Evolutionary conservation across 208 protist genomes (phyloP).

Genomic region (Tritrichomonas foetus): DNA sequence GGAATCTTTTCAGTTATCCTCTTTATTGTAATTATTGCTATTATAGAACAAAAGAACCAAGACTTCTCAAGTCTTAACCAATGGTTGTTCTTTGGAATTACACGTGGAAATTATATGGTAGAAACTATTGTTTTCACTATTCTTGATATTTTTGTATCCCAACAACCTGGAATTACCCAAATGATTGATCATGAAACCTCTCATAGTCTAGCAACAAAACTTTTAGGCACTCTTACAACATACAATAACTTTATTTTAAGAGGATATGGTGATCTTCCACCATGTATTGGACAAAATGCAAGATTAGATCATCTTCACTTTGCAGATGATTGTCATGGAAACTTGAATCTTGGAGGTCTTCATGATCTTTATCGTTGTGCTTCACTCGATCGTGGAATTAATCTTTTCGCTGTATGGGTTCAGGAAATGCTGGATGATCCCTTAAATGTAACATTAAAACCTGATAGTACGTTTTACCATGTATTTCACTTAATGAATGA

Average conservation of each 20-base stretch:
- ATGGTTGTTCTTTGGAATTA: neutral
- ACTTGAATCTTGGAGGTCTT: neutral
- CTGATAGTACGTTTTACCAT: neutral
- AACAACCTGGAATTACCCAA: neutral
- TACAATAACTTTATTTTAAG: neutral
- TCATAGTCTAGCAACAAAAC: neutral
- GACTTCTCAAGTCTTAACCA: neutral
- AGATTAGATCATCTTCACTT: neutral
- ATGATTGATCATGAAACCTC: neutral
- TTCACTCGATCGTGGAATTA: neutral
- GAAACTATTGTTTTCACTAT: neutral
- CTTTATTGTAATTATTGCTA: neutral
- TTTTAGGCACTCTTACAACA: neutral
- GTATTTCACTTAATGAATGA: neutral
- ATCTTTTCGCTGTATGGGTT: neutral
- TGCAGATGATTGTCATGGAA: neutral
- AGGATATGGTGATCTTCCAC: neutral
- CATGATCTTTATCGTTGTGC: neutral
- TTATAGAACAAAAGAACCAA: neutral
- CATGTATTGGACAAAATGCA: neutral
- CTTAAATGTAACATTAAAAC: neutral
- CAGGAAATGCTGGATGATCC: neutral
- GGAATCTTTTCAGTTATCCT: too few relatives aligned
- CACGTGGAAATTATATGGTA: neutral
- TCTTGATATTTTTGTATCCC: neutral